Evolutionary conservation across 2,329 filamentous ascomycete genomes (phyloP), one percentile per base, ranked within the genome.

Genomic region (Ciborinia camelliae): DNA sequence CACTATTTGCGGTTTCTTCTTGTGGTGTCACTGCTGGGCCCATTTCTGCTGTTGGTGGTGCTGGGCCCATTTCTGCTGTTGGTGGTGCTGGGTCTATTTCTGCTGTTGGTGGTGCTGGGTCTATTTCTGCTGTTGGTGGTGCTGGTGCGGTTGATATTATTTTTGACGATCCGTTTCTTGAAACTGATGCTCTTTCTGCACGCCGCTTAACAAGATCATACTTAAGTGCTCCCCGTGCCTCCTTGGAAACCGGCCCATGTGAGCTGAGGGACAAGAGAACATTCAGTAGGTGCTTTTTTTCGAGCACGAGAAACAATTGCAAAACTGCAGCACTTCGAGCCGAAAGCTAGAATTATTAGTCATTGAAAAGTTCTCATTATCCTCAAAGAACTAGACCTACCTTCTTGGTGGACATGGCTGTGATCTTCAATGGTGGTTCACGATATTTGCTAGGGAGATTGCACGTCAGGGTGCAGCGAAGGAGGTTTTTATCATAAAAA

Each of bases 261-360:
- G 28, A 10, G 8, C 50, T 18, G 15, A 35, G 30, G 6, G 18
- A 10, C 18, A 50, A 52, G 6, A 61, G n/a, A n/a, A 30, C 10
- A 37, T 61, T 35, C 2, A 61, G 26, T 39, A 23, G 32, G 28
- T 39, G 23, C 10, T 35, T 50, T 52, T 61, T n/a, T 48, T 64
- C 55, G 20, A 61, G 55, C 20, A 52, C 20, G 39, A 62, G 39
- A 28, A 63, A 30, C 10, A 65, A 20, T 63, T 35, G 28, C 18
- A 52, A 48, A 39, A 45, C 14, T 23, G 58, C 63, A 50, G 8
- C 48, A 43, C 12, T 30, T 54, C 12, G 30, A 14, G 59, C 59
- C 9, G 10, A 12, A 9, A n/a, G 14, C 59, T 62, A 35, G 9
- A 12, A 10, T 32, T 26, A 3, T 59, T 47, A 18, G n/a, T 47